phyloP scores from a whole-genome alignment of 1,284 basidiomycete genomes.

The Ganoderma leucocontextum region DNA sequence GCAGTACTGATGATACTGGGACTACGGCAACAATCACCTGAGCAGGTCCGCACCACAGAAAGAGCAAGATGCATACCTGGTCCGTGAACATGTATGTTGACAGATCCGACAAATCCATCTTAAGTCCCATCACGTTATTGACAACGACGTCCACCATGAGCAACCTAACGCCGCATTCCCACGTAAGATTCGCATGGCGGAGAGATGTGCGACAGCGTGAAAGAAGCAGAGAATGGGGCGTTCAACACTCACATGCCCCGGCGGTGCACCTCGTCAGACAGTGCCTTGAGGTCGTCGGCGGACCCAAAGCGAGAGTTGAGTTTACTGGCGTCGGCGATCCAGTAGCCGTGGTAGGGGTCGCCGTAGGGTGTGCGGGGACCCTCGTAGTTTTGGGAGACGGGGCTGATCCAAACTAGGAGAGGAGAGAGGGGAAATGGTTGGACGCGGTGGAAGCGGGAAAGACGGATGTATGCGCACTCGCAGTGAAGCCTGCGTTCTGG shows the following conservation, averaged over 20 bases:
- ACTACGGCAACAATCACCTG: constrained; percentile 40
- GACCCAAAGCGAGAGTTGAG: constrained; percentile 80
- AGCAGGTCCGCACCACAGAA: constrained; percentile 12
- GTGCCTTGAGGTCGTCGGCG: constrained; percentile 73
- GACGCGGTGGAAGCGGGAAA: constrained; percentile 12
- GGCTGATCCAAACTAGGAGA: constrained; percentile 67
- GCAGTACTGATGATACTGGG: constrained; percentile 74
- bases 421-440: constrained; percentile 8
- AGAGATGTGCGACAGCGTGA: not conserved
- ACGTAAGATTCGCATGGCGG: not conserved
- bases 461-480: constrained; percentile 56
- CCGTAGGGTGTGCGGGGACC: constrained; percentile 73
- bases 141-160: constrained; percentile 85
- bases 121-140: constrained; percentile 76
- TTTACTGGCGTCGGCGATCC: constrained; percentile 68
- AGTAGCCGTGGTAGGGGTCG: constrained; percentile 77
- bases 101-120: constrained; percentile 58
- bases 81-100: constrained; percentile 73
- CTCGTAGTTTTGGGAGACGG: constrained; percentile 76
- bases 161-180: constrained; percentile 49
- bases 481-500: constrained; percentile 80
- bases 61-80: constrained; percentile 42
- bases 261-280: constrained; percentile 71
- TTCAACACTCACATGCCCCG: constrained; percentile 65
- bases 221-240: not conserved